A percentile compares a stretch with the other conserved stretches of the same genome.
phyloP scores from a whole-genome alignment of 345 rosid genomes.

The Sapria himalayana region DNA sequence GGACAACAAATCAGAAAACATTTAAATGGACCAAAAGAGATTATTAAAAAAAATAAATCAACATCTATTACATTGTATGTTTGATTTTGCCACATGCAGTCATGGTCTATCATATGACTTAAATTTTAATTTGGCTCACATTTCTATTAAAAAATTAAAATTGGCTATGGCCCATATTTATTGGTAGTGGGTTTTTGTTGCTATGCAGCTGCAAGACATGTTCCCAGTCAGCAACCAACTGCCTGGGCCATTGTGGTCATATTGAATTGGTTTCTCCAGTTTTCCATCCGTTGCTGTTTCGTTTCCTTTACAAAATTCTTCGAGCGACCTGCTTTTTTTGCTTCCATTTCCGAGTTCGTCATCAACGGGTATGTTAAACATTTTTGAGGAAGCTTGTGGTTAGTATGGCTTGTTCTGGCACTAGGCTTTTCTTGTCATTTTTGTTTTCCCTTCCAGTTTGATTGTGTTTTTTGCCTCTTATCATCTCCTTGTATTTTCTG shows the following conservation, averaged over 20 bases:
- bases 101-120: no score
- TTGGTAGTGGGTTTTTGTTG: conserved; percentile 4
- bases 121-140: no score
- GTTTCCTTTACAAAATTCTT: conserved; percentile 30
- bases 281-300: conserved; percentile 64
- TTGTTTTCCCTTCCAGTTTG: conserved; percentile 4
- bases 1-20: no score
- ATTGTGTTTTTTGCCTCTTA: conserved; percentile 2
- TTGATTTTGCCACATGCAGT: no score
- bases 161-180: conserved; percentile 1
- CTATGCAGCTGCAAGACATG: conserved; percentile 71
- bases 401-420: no score
- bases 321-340: conserved; percentile 54
- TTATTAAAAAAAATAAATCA: no score
- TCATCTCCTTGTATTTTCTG: no score
- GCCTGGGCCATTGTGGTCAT: conserved; percentile 95
- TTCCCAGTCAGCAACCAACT: conserved; percentile 27
- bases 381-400: no score
- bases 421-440: conserved; percentile 1
- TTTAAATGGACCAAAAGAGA: no score
- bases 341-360: conserved; percentile 31
- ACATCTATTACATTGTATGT: no score
- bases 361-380: no score
- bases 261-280: conserved; percentile 50
- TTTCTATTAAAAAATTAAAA: no score